Evolutionary conservation across 106 monocot genomes (phyloP), one percentile per base, ranked within the genome.

Genomic region (Xerophyta viscosa): DNA sequence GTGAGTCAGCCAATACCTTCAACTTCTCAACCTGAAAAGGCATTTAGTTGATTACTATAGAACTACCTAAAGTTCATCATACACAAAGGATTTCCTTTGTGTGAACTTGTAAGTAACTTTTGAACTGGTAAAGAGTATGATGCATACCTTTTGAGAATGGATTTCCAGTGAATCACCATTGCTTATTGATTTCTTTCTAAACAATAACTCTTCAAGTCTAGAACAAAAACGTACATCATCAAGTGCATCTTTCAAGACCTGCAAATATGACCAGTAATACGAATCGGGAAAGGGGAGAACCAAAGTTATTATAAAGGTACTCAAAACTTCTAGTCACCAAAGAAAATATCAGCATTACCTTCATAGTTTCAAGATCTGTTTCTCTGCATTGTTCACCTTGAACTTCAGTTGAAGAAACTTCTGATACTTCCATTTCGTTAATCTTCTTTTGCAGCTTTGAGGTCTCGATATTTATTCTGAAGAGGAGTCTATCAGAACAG

Each of bases 21-120:
- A 93, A 68, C 56, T 93, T 93, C 20, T 93, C 87, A 66, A 93
- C 80, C 92, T 93, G 78, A 14, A 58, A 65, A n/a, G n/a, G n/a
- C n/a, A n/a, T n/a, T n/a, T n/a, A n/a, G n/a, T n/a, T n/a, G n/a
- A n/a, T n/a, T n/a, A n/a, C n/a, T n/a, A n/a, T n/a, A n/a, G n/a
- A n/a, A n/a, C n/a, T n/a, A n/a, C n/a, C n/a, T n/a, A n/a, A n/a
- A n/a, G n/a, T n/a, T n/a, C n/a, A n/a, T n/a, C n/a, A n/a, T n/a
- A n/a, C n/a, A n/a, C n/a, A n/a, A n/a, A n/a, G n/a, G n/a, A n/a
- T n/a, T n/a, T n/a, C n/a, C n/a, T n/a, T n/a, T n/a, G n/a, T n/a
- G n/a, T n/a, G n/a, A n/a, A n/a, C n/a, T n/a, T n/a, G n/a, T n/a
- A n/a, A n/a, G n/a, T n/a, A n/a, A n/a, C n/a, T n/a, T n/a, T n/a